Conservation (phyloP, 2,329 filamentous ascomycete species). For the Xylariaceae sp. region DNA sequence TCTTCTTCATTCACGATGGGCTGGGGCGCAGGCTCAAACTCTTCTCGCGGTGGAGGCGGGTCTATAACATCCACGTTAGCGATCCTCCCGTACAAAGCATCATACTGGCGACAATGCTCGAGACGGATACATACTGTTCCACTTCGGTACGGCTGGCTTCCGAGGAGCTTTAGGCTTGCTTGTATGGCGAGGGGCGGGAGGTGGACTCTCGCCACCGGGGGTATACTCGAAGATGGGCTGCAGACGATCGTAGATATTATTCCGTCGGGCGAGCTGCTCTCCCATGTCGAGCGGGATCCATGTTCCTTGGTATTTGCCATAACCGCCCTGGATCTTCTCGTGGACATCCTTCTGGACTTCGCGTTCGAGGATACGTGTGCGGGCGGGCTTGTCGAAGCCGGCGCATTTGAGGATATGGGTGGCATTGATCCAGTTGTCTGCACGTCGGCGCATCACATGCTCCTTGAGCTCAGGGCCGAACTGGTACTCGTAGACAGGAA, state of each 20-base stretch:
- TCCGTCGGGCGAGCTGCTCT: constrained; percentile 75
- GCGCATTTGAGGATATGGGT: constrained; percentile 97
- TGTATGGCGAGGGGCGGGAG: constrained; percentile 87
- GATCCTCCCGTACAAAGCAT: neutral
- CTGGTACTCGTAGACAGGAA: constrained; percentile 91
- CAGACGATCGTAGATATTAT: constrained; percentile 79
- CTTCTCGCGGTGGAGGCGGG: constrained; percentile 46
- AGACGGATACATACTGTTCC: constrained; percentile 36
- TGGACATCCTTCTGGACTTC: constrained; percentile 96
- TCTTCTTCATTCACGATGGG: constrained; percentile 69
- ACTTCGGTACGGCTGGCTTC: constrained; percentile 59
- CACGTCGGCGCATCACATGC: constrained; percentile 92
- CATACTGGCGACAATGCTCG: neutral
- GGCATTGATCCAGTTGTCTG: constrained; percentile 98
- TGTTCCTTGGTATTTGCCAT: constrained; percentile 98
- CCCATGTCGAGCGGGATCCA: constrained; percentile 90
- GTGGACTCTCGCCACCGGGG: constrained; percentile 79
- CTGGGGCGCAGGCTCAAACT: constrained; percentile 58
- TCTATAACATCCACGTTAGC: constrained; percentile 29
- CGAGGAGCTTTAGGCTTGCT: constrained; percentile 78
- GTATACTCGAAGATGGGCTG: constrained; percentile 84
- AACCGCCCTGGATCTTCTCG: constrained; percentile 97
- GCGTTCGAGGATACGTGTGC: constrained; percentile 89
- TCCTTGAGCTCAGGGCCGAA: constrained; percentile 70
- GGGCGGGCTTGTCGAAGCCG: constrained; percentile 92